A percentile compares a stretch with the other conserved stretches of the same genome.
phyloP scores from a whole-genome alignment of 1,284 basidiomycete genomes.

The Singerocomus inundabilis region DNA sequence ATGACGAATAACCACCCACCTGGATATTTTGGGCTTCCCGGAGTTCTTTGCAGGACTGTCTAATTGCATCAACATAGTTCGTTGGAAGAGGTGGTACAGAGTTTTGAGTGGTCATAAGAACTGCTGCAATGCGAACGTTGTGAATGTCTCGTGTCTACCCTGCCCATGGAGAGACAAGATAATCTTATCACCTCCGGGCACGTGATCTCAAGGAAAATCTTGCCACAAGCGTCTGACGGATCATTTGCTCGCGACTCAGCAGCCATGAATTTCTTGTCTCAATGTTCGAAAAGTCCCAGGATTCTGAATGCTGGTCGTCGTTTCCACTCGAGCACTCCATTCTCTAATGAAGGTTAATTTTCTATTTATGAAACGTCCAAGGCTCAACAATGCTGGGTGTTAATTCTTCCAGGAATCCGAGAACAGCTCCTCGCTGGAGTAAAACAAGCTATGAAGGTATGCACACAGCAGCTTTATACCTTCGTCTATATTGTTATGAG shows the following conservation, averaged over 20 bases:
- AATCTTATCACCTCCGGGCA: slow-evolving; percentile 20
- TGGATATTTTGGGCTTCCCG: slow-evolving; percentile 43
- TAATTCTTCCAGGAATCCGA: slow-evolving; percentile 42
- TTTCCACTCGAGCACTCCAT: slow-evolving; percentile 16
- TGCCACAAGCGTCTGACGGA: background rate
- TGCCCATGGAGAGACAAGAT: background rate
- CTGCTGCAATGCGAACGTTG: background rate
- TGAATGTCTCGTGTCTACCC: background rate
- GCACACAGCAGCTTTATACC: background rate
- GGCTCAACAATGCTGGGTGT: background rate
- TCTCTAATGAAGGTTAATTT: slow-evolving; percentile 25
- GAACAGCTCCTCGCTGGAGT: slow-evolving; percentile 43
- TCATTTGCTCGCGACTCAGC: background rate
- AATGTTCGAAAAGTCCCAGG: slow-evolving; percentile 12
- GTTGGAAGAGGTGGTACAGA: slow-evolving; percentile 40
- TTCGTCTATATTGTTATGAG: background rate
- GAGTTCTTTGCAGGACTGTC: slow-evolving; percentile 47
- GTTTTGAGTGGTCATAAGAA: slow-evolving; percentile 15
- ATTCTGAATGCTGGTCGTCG: background rate
- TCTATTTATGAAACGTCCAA: background rate
- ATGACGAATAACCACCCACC: slow-evolving; percentile 32
- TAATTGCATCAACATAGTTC: slow-evolving; percentile 50
- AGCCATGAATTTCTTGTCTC: slow-evolving; percentile 18
- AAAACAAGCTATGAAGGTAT: slow-evolving; percentile 65
- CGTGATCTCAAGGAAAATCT: slow-evolving; percentile 22